Conservation (phyloP, 2,329 filamentous ascomycete genomes). For the Colletotrichum agaves region DNA sequence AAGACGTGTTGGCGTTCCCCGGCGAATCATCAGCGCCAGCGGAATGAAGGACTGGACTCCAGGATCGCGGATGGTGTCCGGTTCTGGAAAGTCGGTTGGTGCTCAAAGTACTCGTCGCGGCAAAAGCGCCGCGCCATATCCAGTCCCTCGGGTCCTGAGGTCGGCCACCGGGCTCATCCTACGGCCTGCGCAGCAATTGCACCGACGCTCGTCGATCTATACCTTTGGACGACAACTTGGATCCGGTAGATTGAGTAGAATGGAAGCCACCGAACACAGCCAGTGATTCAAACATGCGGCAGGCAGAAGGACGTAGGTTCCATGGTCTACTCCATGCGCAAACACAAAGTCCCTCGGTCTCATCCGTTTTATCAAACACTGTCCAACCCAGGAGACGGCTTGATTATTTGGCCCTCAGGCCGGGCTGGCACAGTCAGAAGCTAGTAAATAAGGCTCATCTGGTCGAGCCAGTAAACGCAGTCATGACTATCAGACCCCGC, state of each 20-base stretch:
- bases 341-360: not conserved
- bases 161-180: not conserved
- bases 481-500: not conserved
- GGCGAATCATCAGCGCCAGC: conserved; percentile 23
- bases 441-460: conserved; percentile 12
- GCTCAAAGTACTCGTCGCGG: conserved; percentile 30
- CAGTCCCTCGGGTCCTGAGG: conserved; percentile 24
- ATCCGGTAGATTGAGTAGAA: not conserved
- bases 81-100: conserved; percentile 33
- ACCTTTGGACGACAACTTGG: not conserved
- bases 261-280: not conserved
- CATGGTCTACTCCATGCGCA: not conserved
- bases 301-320: conserved; percentile 6
- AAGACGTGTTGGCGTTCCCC: conserved; percentile 17
- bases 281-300: not conserved
- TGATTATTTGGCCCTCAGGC: conserved; percentile 3
- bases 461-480: not conserved
- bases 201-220: not conserved
- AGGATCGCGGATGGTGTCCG: conserved; percentile 21
- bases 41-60: conserved; percentile 12
- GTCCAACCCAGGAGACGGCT: not conserved
- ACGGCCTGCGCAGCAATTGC: not conserved
- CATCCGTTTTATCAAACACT: not conserved
- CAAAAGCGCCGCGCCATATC: conserved; percentile 29
- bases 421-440: too few relatives aligned